Base-by-base conservation (phyloP, 352 stramenopile genomes). In the Phytophthora kernoviae region DNA sequence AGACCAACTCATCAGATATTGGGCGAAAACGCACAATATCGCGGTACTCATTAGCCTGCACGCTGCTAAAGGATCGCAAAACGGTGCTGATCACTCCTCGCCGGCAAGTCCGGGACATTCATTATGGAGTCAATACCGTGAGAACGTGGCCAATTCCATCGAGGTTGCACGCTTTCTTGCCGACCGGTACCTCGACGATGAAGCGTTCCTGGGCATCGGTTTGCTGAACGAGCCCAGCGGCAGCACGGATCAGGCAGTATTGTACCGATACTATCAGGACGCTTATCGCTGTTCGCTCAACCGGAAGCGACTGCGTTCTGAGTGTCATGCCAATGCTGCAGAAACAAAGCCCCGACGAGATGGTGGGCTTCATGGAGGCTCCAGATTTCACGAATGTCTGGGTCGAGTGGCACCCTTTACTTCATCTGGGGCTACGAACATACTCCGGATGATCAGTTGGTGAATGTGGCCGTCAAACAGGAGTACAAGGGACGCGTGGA, bases 341-440 rank as follows among this genome's bases (percentile, higher is more conserved):
- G 61, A 73, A 87, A 20, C 84, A 92, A n/a, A 76, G 36, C 9
- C 77, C 81, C 0, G 71, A 81, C 42, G 61, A 73, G 24, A 80
- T 91, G 70, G 69, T 73, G 1, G 80, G 65, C 15, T 74, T 94
- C 36, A 77, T 93, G 68, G 39, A 68, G 42, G 67, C 67, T 6
- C 73, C 75, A 0, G 52, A 65, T 26, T 88, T 77, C 53, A 77
- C 47, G 17, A 95, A 95, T 51, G 79, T 95, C 12, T 95, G 86
- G 82, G 68, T 90, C 55, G 85, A 94, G 47, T 93, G 81, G 81
- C 84, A 91, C 33, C 79, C 68, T 30, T n/a, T 93, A 93, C 65
- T 91, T 91, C 43, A 68, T 94, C 22, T 94, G 81, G 86, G 84
- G 86, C 42, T 92, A 80, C 52, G 79, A 92, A 49, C 50, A 86